These are phyloP conservation scores for Pseudozyma sp. DNA, from an alignment of 1,284 basidiomycete species.

Conservation along the genomic window DNA sequence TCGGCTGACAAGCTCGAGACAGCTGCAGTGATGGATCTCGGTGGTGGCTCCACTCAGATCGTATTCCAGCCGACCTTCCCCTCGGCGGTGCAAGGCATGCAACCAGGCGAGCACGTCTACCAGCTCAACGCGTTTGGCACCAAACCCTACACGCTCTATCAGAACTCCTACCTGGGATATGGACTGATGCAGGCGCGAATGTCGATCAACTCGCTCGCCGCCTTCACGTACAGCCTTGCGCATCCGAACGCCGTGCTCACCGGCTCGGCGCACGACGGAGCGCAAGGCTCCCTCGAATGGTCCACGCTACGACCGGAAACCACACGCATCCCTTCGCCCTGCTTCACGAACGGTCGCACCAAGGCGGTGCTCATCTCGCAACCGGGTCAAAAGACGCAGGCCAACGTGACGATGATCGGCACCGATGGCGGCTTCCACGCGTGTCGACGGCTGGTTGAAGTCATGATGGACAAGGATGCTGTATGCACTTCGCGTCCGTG, in stretches of 20 bases:
- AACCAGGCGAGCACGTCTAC: constrained; percentile 93
- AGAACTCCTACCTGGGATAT: constrained; percentile 78
- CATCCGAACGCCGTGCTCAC: constrained; percentile 60
- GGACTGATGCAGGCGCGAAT: constrained; percentile 90
- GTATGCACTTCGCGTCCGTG: constrained; percentile 85
- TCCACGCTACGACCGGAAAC: constrained; percentile 67
- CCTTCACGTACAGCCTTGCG: constrained; percentile 79
- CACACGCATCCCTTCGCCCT: constrained; percentile 78
- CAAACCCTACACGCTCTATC: constrained; percentile 62
- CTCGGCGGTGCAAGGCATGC: constrained; percentile 72
- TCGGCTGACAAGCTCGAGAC: constrained; percentile 67
- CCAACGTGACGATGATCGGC: constrained; percentile 60
- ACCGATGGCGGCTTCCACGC: constrained; percentile 82
- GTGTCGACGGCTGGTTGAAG: constrained; percentile 84
- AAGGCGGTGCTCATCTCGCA: constrained; percentile 79
- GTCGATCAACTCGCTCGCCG: constrained; percentile 87
- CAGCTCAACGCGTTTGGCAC: constrained; percentile 73
- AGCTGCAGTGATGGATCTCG: constrained; percentile 95
- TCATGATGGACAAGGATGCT: constrained; percentile 95
- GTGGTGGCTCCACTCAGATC: constrained; percentile 96
- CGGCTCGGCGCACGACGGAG: constrained; percentile 34
- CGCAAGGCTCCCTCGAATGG: constrained; percentile 40
- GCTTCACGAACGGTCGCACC: constrained; percentile 78
- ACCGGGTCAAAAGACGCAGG: constrained; percentile 69
- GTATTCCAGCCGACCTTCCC: constrained; percentile 85